Percentiles rank a stretch among this genome's conserved stretches.
phyloP scores from a whole-genome alignment of 768 basidiomycete genomes.

The Daedalea quercina region DNA sequence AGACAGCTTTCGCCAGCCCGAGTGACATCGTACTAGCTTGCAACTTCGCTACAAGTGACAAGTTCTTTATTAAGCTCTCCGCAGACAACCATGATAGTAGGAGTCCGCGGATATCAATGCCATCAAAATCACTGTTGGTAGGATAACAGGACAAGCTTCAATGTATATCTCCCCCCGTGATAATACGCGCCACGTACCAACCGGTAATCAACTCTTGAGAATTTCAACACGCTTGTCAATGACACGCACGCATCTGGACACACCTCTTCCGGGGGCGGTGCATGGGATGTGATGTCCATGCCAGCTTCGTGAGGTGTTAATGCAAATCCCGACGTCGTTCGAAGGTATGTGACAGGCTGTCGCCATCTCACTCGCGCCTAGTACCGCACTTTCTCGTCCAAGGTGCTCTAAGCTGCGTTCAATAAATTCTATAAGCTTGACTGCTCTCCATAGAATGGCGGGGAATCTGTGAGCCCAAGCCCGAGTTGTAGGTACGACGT shows the following conservation, averaged over 20 bases:
- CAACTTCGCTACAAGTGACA: constrained; percentile 28
- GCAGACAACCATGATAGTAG: constrained; percentile 18
- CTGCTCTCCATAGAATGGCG: not conserved
- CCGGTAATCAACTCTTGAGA: no score
- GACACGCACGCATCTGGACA: no score
- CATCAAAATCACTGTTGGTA: constrained; percentile 17
- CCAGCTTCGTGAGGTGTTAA: constrained; percentile 32
- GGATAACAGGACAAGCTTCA: no score
- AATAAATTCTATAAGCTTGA: constrained; percentile 27
- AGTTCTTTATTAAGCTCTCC: constrained; percentile 39
- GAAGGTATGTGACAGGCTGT: constrained; percentile 28
- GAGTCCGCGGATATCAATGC: constrained; percentile 22
- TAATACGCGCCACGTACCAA: no score
- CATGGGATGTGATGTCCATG: constrained; percentile 32
- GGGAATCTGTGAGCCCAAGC: no score
- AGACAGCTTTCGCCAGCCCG: constrained; percentile 24
- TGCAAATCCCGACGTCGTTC: constrained; percentile 21
- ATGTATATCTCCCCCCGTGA: no score
- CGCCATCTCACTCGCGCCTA: constrained; percentile 20
- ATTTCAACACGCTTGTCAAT: no score
- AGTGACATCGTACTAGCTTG: constrained; percentile 25
- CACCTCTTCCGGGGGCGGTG: constrained; percentile 41
- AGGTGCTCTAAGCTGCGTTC: constrained; percentile 27
- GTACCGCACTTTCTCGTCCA: constrained; percentile 29
- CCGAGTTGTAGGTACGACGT: no score